These are phyloP conservation scores for Mollisia scopiformis DNA, from an alignment of 2,329 filamentous ascomycete species.

Conservation along the genomic window DNA sequence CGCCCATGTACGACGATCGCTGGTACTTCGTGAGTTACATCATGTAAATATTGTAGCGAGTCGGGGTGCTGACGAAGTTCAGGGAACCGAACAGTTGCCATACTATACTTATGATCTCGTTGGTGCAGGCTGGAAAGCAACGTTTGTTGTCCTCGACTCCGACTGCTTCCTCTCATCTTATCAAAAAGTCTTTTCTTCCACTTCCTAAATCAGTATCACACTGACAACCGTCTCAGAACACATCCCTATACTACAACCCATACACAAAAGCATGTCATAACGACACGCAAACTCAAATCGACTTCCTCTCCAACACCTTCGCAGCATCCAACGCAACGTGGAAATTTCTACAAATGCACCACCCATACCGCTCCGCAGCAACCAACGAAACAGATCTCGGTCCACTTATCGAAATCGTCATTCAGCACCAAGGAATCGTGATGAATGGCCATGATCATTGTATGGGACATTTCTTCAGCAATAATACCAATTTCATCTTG, in stretches of 20 bases:
- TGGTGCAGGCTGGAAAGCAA: conserved; percentile 30
- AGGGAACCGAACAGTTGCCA: conserved; percentile 18
- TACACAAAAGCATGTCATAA: conserved; percentile 30
- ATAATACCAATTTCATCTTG: conserved; percentile 32
- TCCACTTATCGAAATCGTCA: conserved; percentile 29
- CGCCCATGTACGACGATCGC: conserved; percentile 30
- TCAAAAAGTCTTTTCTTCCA: conserved; percentile 10
- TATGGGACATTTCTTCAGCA: conserved; percentile 28
- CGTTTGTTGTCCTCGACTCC: conserved; percentile 32
- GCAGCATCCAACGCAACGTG: conserved; percentile 28
- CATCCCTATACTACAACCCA: conserved; percentile 28
- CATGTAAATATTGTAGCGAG: not conserved
- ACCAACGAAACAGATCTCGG: conserved; percentile 28
- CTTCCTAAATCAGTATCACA: not conserved
- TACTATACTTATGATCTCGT: conserved; percentile 13
- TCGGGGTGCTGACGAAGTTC: not conserved
- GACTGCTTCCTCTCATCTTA: conserved; percentile 32
- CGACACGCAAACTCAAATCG: conserved; percentile 25
- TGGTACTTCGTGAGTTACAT: conserved; percentile 32
- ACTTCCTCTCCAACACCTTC: conserved; percentile 29
- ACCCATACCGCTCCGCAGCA: conserved; percentile 26
- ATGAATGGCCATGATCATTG: conserved; percentile 35
- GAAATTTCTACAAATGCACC: conserved; percentile 34
- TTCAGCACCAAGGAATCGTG: conserved; percentile 22
- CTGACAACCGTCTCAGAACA: conserved; percentile 6